Evolutionary conservation across 2,329 filamentous ascomycete genomes (phyloP), one percentile per base, ranked within the genome.

Genomic region (Colletotrichum sp.): DNA sequence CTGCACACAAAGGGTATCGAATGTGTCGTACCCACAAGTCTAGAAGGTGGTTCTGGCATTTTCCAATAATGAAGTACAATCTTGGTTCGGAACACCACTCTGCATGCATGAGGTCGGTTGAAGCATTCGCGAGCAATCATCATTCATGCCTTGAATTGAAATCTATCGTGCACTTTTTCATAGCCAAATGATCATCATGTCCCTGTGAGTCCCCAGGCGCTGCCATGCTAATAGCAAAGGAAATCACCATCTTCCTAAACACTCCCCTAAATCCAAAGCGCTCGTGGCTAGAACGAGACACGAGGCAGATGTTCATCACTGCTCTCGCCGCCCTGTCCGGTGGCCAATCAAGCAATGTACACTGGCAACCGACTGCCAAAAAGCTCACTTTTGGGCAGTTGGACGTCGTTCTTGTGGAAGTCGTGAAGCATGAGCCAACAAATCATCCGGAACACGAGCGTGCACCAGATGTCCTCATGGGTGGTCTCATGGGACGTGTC

Each of bases 361-460:
- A 92, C 89, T 0, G 90, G 89, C 84, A 92, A 85, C 6, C 90
- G 86, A 77, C 87, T 91, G 3, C 89, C 90, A 38, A 88, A 78
- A 6, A 91, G 81, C 81, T 91, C 89, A 75, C 88, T 89, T 81
- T 90, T 90, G 60, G 87, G 36, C 36, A 38, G 36, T 80, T 91
- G 89, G 12, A 88, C 83, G 71, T 92, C 90, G 74, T 86, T 84
- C 79, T 88, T 89, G 80, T 90, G 84, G 68, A 92, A 91, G 78
- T 92, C 89, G 78, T 92, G 90, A 76, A 92, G 81, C 82, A 89
- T 85, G 68, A 91, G 81, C 90, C 90, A 91, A 79, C 89, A 91
- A 28, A 91, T 84, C 90, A 91, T 92, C 30, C 90, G 83, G 77
- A 91, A 89, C 6, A 91, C 85, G 21, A 92, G 82, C 9, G 87